Conservation (phyloP, 108 stramenopile species). For the Craspedostauros australis region DNA sequence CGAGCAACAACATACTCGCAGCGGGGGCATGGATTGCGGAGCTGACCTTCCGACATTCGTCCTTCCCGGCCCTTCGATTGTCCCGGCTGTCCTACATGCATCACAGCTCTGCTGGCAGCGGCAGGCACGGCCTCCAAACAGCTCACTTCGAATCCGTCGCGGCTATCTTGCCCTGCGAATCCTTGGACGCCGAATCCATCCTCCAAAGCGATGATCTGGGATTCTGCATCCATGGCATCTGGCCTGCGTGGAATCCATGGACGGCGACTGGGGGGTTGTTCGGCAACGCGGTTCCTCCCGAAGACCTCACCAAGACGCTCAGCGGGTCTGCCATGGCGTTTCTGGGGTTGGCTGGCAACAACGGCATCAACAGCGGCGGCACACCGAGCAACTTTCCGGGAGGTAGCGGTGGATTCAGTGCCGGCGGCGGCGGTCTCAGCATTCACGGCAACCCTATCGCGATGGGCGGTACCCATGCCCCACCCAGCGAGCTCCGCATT, state of each 20-base stretch:
- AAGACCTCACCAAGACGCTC: constrained; percentile 27
- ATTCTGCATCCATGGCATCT: constrained; percentile 60
- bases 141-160: constrained; percentile 85
- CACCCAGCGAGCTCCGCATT: constrained; percentile 72
- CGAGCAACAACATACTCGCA: too few relatives aligned
- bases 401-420: constrained; percentile 30
- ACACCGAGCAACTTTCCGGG: constrained; percentile 18
- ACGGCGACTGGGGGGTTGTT: too few relatives aligned
- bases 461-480: constrained; percentile 64
- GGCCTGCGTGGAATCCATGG: constrained; percentile 84
- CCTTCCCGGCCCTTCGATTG: constrained; percentile 77
- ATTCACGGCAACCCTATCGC: too few relatives aligned
- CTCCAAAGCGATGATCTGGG: constrained; percentile 33
- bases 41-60: constrained; percentile 63
- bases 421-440: too few relatives aligned
- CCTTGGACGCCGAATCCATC: constrained; percentile 38
- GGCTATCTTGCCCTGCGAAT: constrained; percentile 68
- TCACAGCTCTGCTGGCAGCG: too few relatives aligned
- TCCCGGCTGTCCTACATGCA: constrained; percentile 71
- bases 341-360: constrained; percentile 46
- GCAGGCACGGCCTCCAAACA: constrained; percentile 59
- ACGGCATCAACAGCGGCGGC: too few relatives aligned
- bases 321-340: constrained; percentile 54
- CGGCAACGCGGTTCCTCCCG: too few relatives aligned
- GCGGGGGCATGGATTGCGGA: constrained; percentile 89